Percentiles rank a stretch among this genome's conserved stretches.
These are phyloP conservation scores for Leptomonas seymouri DNA, from an alignment of 208 protist species.

Conservation along the genomic window DNA sequence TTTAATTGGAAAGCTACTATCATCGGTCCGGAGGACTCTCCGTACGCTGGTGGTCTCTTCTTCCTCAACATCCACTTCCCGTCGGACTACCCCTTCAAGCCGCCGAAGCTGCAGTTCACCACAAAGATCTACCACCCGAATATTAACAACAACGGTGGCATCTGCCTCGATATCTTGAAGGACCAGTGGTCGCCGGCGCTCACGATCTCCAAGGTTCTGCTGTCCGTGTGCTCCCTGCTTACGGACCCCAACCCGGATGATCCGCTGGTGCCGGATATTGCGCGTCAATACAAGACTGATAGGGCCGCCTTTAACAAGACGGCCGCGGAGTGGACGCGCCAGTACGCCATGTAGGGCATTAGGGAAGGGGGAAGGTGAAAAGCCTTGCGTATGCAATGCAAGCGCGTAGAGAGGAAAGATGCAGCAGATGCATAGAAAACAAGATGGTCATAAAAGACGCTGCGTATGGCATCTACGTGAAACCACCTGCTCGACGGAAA, in stretches of 20 bases:
- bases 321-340: conserved; percentile 93
- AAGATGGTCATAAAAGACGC: too few species aligned
- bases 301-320: conserved; percentile 90
- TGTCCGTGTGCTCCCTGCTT: conserved; percentile 98
- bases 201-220: conserved; percentile 98
- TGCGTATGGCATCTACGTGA: too few species aligned
- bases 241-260: conserved; percentile 99
- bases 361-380: background rate
- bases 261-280: conserved; percentile 98
- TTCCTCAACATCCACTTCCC: conserved; percentile 99
- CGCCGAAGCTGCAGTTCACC: conserved; percentile 93
- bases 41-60: conserved; percentile 98
- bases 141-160: conserved; percentile 97
- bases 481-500: too few species aligned
- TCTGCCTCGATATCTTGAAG: conserved; percentile 99
- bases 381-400: conserved; percentile 11
- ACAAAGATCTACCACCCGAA: conserved; percentile 98
- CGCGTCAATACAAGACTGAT: conserved; percentile 96
- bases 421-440: too few species aligned
- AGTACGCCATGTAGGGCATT: conserved; percentile 53
- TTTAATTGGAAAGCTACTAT: conserved; percentile 98
- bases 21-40: conserved; percentile 96
- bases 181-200: conserved; percentile 97
- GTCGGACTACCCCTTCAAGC: conserved; percentile 98
- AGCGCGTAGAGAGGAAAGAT: conserved; percentile 4